phyloP scores from a whole-genome alignment of 2,329 filamentous ascomycete species.

The Exophiala dermatitidis region DNA sequence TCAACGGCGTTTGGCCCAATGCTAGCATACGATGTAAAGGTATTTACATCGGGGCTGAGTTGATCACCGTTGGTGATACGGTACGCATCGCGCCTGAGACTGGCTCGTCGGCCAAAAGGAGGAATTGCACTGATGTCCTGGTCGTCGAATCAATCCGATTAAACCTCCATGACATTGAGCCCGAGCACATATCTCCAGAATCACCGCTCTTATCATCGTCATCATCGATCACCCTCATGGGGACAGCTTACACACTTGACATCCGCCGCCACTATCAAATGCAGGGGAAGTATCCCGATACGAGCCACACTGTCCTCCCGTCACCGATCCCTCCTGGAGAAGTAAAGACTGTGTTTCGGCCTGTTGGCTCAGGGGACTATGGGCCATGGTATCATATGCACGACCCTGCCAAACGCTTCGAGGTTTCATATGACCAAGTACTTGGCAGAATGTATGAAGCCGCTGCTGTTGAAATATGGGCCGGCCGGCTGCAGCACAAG shows the following conservation, averaged over 20 bases:
- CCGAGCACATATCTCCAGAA: slow-evolving; percentile 41
- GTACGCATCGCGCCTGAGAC: slow-evolving; percentile 44
- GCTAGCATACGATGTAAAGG: slow-evolving; percentile 48
- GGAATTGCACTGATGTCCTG: slow-evolving; percentile 45
- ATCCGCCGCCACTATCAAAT: slow-evolving; percentile 22
- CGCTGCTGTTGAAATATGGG: slow-evolving; percentile 37
- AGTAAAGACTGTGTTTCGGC: slow-evolving; percentile 33
- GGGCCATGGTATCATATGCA: slow-evolving; percentile 48
- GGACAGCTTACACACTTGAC: slow-evolving; percentile 42
- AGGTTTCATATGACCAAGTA: slow-evolving; percentile 46
- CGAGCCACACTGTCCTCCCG: slow-evolving; percentile 1
- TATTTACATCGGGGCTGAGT: slow-evolving; percentile 51
- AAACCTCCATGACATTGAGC: slow-evolving; percentile 43
- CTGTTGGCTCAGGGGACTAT: slow-evolving; percentile 40
- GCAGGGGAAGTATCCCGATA: slow-evolving; percentile 2
- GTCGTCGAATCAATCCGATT: slow-evolving; percentile 49
- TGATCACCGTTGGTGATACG: slow-evolving; percentile 48
- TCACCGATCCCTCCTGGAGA: slow-evolving; percentile 31
- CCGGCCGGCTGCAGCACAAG: slow-evolving; percentile 22
- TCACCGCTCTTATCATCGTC: slow-evolving; percentile 42
- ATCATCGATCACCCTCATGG: slow-evolving; percentile 43
- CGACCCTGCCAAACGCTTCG: slow-evolving; percentile 35
- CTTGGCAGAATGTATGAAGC: slow-evolving; percentile 50
- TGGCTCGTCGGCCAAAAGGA: slow-evolving; percentile 11
- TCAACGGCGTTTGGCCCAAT: slow-evolving; percentile 49